These are phyloP conservation scores for Tulasnella sp. DNA, from an alignment of 768 basidiomycete species.

Conservation along the genomic window DNA sequence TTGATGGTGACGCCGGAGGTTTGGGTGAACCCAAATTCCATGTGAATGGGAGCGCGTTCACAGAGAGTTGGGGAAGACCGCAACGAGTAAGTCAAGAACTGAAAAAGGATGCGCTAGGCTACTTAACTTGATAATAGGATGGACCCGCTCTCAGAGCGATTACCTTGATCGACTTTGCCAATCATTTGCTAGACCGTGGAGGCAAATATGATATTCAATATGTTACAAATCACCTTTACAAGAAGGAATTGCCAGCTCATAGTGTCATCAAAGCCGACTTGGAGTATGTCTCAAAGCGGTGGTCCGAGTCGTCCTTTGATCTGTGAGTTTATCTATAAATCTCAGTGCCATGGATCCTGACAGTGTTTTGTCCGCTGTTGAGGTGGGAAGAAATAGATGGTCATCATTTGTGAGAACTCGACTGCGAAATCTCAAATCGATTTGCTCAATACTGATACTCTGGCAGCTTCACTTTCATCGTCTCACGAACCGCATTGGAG, in stretches of 20 bases:
- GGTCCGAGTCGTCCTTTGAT: slow-evolving; percentile 24
- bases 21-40: slow-evolving; percentile 28
- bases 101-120: not conserved
- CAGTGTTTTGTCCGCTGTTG: not conserved
- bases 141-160: slow-evolving; percentile 27
- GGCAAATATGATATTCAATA: slow-evolving; percentile 21
- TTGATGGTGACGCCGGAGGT: slow-evolving; percentile 21
- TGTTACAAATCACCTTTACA: slow-evolving; percentile 22
- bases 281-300: slow-evolving; percentile 25
- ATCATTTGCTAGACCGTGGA: slow-evolving; percentile 23
- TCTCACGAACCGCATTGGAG: slow-evolving; percentile 22
- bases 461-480: slow-evolving; percentile 26
- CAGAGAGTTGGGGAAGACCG: slow-evolving; percentile 26
- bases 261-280: slow-evolving; percentile 28
- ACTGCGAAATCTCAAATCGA: not conserved
- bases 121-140: slow-evolving; percentile 19
- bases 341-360: not conserved
- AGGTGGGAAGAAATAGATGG: slow-evolving; percentile 16
- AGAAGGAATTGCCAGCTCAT: slow-evolving; percentile 16
- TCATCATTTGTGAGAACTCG: slow-evolving; percentile 19
- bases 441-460: not conserved
- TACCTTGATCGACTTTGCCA: slow-evolving; percentile 24
- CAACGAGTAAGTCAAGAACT: slow-evolving; percentile 20
- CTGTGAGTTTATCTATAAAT: slow-evolving; percentile 20
- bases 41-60: slow-evolving; percentile 24